phyloP scores from a whole-genome alignment of 805 yeast genomes.

The Pichia nakasei region DNA sequence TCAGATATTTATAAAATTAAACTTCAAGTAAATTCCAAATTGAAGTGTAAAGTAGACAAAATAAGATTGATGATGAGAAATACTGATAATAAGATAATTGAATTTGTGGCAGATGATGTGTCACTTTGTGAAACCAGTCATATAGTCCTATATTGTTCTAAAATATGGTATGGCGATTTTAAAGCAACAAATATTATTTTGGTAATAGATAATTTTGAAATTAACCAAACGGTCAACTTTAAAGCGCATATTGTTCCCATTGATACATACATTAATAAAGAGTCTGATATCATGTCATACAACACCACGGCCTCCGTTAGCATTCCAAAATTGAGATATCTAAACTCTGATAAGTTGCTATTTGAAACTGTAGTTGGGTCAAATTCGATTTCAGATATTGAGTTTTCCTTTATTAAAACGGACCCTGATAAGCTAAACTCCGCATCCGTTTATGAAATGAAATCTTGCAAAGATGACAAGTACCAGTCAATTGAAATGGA shows the following conservation, averaged over 20 bases:
- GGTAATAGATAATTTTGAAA: conserved; percentile 17
- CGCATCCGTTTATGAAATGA: conserved; percentile 11
- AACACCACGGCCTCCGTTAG: conserved; percentile 17
- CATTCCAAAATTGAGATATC: conserved; percentile 18
- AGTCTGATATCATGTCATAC: background rate
- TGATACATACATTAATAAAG: conserved; percentile 9
- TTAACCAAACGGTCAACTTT: conserved; percentile 8
- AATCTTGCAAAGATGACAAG: conserved; percentile 1
- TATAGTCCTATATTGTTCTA: conserved; percentile 13
- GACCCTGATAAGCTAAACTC: conserved; percentile 23
- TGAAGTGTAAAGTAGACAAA: conserved; percentile 13
- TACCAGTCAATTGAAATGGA: conserved; percentile 10
- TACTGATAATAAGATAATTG: conserved; percentile 11
- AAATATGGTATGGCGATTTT: conserved; percentile 18
- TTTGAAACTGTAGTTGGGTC: conserved; percentile 17
- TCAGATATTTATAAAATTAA: conserved; percentile 32
- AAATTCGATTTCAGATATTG: conserved; percentile 9
- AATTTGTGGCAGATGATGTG: conserved; percentile 10
- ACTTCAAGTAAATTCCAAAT: conserved; percentile 26
- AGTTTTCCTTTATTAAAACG: conserved; percentile 19
- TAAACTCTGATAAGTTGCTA: conserved; percentile 23
- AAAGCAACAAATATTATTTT: conserved; percentile 13
- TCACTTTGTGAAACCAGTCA: conserved; percentile 6
- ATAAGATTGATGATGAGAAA: conserved; percentile 10
- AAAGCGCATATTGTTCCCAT: conserved; percentile 2